Conservation (phyloP, 768 basidiomycete species). For the Porphyrellus cyaneotinctus region DNA sequence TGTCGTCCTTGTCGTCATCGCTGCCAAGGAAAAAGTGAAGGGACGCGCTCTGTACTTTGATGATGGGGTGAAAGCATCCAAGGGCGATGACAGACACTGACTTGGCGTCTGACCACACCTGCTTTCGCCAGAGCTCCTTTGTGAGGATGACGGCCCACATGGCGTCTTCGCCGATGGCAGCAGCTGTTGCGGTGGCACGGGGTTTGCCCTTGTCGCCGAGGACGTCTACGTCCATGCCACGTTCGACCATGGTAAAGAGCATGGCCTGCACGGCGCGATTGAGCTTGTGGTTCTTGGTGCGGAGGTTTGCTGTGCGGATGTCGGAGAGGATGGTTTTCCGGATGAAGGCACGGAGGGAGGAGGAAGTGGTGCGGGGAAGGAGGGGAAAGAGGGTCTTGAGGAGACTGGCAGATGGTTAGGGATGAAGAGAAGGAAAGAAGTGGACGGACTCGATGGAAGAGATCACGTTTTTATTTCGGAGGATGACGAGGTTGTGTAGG, state of each 20-base stretch:
- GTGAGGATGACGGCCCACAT: constrained; percentile 97
- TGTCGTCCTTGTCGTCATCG: constrained; percentile 71
- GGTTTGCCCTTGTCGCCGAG: constrained; percentile 80
- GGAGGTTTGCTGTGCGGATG: constrained; percentile 84
- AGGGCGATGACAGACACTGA: constrained; percentile 87
- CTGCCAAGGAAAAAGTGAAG: constrained; percentile 95
- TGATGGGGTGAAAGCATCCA: constrained; percentile 89
- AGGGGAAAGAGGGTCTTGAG: constrained; percentile 91
- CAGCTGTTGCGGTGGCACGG: constrained; percentile 35
- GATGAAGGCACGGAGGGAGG: constrained; percentile 78
- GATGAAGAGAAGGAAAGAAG: background rate
- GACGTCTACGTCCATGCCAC: constrained; percentile 80
- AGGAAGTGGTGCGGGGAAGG: constrained; percentile 88
- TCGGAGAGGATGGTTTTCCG: constrained; percentile 92
- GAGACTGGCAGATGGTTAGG: constrained; percentile 48
- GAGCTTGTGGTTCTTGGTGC: constrained; percentile 89
- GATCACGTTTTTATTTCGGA: constrained; percentile 90
- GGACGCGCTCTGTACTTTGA: constrained; percentile 92
- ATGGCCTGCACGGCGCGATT: constrained; percentile 95
- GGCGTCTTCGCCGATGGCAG: constrained; percentile 69
- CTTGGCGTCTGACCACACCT: constrained; percentile 90
- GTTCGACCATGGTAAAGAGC: constrained; percentile 94
- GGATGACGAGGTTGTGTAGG: constrained; percentile 88
- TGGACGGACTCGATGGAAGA: constrained; percentile 79
- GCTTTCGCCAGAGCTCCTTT: constrained; percentile 91